Evolutionary conservation across 306 rosid genomes (phyloP), one percentile per base, ranked within the genome.

Genomic region (Cucumis hystrix): DNA sequence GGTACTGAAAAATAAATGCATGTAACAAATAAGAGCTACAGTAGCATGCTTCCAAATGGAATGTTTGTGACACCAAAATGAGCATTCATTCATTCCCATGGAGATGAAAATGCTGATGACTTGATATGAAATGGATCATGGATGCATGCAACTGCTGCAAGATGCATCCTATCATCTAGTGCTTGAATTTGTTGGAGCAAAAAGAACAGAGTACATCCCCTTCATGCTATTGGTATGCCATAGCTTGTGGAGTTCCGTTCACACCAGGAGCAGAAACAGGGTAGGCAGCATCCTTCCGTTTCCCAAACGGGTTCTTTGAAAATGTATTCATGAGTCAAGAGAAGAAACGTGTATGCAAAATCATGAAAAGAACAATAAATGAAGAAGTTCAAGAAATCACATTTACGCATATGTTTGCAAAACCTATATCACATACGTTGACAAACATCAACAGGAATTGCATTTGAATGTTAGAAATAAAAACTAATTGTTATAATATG

Each of bases 111-210:
- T 90, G 98, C 83, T 87, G 93, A 92, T 90, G 92, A 89, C 92
- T 91, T 90, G 93, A 90, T 80, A 87, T 90, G 94, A 83, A 88
- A 95, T 95, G 96, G 98, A 95, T 90, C 97, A 92, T 95, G 93
- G 98, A 95, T 90, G 97, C 97, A 95, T 90, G 92, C 87, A 87
- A 91, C 87, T 77, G 97, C 99, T 83, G 96, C 99, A 89, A 83
- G 97, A 95, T 95, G 97, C 96, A 92, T 89, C 97, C 91, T 95
- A 95, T 90, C 82, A 94, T 84, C 90, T 81, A 84, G 91, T 81
- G 83, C 87, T 77, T 85, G 87, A 83, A 84, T 83, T 88, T 85
- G 87, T 84, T 79, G 90, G 79, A 87, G 91, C 96, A 87, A 86
- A 90, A 89, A 84, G 87, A 90, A 84, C 93, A 93, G 90, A 90